Base-by-base conservation (phyloP, 1,284 basidiomycete species). In the Erythrobasidium hasegawianum region DNA sequence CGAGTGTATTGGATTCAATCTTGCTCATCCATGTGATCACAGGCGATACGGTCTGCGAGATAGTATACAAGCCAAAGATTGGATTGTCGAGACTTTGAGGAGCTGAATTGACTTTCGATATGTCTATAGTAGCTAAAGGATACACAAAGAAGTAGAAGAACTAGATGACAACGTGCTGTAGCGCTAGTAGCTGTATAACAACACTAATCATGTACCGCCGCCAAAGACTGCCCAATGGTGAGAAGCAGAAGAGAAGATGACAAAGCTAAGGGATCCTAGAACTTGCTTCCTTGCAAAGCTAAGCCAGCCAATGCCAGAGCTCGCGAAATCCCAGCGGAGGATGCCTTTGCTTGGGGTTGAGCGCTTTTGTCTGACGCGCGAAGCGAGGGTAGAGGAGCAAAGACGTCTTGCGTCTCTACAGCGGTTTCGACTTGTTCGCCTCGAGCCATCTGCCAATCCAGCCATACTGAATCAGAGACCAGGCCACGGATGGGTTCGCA, bases 1-100 rank as follows among this genome's bases (percentile, higher is more conserved):
- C 1, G 9, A 2, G 3, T 24, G 7, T 13, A 20, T 16, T 22
- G 18, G n/a, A 7, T 18, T 2, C 20, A 10, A 13, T 49, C 20
- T 20, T 11, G 49, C 45, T 38, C 7, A 60, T n/a, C n/a, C n/a
- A 26, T 4, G 13, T 9, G 24, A 10, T 60, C 3, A 13, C 52
- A 62, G 59, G 59, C 59, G 59, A 41, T 62, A 62, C 18, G 52
- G 59, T 40, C 16, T 62, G 14, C 20, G 38, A 10, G 59, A 62
- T 26, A 50, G 59, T 5, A 39, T 47, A 26, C 49, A 49, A 3
- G 59, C 40, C 1, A 55, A 53, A 18, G 59, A 62, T 11, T 62
- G 59, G 59, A 62, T 62, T 14, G 52, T 62, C 38, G n/a, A 55
- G 43, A 62, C 52, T 1, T 16, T 62, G 18, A 54, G 54, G 59